These are phyloP conservation scores for Lentinus polychrous DNA, from an alignment of 1,284 basidiomycete genomes.

Conservation along the genomic window DNA sequence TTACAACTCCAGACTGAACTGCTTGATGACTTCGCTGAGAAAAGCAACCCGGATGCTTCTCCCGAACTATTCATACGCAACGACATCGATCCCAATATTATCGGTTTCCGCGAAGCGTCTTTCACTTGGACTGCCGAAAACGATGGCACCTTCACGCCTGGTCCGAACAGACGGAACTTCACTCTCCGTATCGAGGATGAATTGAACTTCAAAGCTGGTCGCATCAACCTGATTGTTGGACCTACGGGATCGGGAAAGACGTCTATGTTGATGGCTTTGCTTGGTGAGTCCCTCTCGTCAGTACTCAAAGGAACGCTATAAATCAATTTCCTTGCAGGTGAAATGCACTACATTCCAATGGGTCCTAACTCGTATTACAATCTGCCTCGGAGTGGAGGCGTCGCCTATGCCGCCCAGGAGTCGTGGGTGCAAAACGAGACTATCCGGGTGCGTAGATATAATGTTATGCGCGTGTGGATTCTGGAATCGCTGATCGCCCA, in stretches of 20 bases:
- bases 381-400: constrained; percentile 58
- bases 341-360: constrained; percentile 53
- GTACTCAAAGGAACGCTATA: constrained; percentile 1
- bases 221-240: constrained; percentile 58
- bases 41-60: background rate
- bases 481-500: too few species aligned
- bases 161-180: constrained; percentile 32
- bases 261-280: constrained; percentile 45
- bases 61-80: constrained; percentile 8
- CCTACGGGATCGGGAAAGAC: constrained; percentile 50
- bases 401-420: constrained; percentile 73
- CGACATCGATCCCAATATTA: constrained; percentile 17
- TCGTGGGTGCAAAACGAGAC: constrained; percentile 66
- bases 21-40: constrained; percentile 7
- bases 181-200: constrained; percentile 42
- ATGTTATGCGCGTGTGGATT: too few species aligned
- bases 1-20: constrained; percentile 30
- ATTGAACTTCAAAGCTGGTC: constrained; percentile 47
- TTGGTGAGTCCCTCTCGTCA: constrained; percentile 26
- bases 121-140: constrained; percentile 32
- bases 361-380: constrained; percentile 54
- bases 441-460: constrained; percentile 16
- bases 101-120: constrained; percentile 34
- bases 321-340: constrained; percentile 27
- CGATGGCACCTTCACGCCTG: constrained; percentile 22